A percentile compares a stretch with the other conserved stretches of the same genome.
Conservation (phyloP, 768 basidiomycete species). For the Rickenella mellea region DNA sequence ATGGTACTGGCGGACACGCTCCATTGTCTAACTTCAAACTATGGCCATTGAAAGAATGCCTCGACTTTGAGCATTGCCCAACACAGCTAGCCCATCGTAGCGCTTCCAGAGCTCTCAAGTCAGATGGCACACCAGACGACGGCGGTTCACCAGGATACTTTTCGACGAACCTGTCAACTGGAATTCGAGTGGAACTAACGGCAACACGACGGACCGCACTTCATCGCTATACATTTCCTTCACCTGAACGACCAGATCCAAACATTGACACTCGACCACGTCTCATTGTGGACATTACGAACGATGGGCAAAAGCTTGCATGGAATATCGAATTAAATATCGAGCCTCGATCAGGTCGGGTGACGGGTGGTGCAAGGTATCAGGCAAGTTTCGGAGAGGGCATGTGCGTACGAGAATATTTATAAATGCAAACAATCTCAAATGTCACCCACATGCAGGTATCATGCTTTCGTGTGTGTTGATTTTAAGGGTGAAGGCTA, state of each 20-base stretch:
- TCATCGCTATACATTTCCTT: constrained; percentile 5
- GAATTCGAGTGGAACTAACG: constrained; percentile 3
- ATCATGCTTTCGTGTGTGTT: constrained; percentile 6
- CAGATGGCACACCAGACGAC: not conserved
- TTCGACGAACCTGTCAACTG: not conserved
- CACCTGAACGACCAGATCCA: not conserved
- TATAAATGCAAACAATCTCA: too few species aligned
- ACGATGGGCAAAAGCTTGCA: constrained; percentile 3
- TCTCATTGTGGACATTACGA: constrained; percentile 6
- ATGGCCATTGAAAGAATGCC: constrained; percentile 1
- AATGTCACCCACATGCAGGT: too few species aligned
- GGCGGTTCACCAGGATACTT: not conserved
- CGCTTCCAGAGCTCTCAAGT: not conserved
- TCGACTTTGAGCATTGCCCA: not conserved
- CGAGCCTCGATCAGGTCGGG: not conserved
- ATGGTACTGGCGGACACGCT: constrained; percentile 1
- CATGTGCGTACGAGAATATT: too few species aligned
- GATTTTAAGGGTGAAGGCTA: constrained; percentile 3
- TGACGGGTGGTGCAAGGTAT: not conserved
- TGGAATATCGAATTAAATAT: not conserved
- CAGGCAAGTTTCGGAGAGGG: constrained; percentile 1
- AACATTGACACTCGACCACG: not conserved
- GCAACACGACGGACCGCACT: constrained; percentile 4
- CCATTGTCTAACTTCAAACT: constrained; percentile 3
- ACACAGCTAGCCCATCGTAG: not conserved